Percentiles rank a stretch among this genome's conserved stretches.
Evolutionary conservation across 225 moss, liverwort and hornwort genomes (phyloP).

Genomic region (Pseudoscleropodium purum): DNA sequence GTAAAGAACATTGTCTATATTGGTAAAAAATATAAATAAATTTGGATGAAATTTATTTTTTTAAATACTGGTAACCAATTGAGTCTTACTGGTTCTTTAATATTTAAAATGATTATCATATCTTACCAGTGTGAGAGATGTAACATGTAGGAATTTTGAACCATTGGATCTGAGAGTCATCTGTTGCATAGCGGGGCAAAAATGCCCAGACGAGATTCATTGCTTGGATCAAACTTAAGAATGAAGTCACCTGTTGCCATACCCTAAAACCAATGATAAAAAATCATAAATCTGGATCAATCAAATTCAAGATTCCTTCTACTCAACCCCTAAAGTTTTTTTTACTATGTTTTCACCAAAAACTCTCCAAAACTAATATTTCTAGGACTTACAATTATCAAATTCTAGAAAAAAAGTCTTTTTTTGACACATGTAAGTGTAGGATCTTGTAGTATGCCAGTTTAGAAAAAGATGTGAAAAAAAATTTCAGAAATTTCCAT

Average conservation of each 20-base stretch:
- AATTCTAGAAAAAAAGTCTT: too few relatives aligned
- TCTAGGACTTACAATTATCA: too few relatives aligned
- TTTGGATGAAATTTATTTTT: background rate
- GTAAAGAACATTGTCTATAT: background rate
- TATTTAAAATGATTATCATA: background rate
- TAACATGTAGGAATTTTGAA: background rate
- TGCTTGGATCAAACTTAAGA: background rate
- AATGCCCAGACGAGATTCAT: background rate
- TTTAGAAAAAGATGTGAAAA: too few relatives aligned
- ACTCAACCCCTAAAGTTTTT: too few relatives aligned
- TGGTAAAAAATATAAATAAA: background rate
- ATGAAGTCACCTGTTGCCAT: background rate
- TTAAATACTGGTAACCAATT: background rate
- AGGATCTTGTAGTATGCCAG: too few relatives aligned
- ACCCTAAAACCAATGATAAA: background rate
- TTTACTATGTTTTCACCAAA: too few relatives aligned
- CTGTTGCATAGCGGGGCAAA: background rate
- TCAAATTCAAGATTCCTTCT: background rate
- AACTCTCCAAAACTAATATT: too few relatives aligned
- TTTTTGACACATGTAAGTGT: too few relatives aligned
- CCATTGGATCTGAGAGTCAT: background rate
- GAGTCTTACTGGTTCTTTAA: background rate
- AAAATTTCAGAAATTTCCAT: too few relatives aligned
- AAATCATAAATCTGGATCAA: background rate
- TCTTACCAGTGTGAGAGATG: background rate